These are phyloP conservation scores for Colletotrichum lupini DNA, from an alignment of 2,329 filamentous ascomycete species.

Conservation along the genomic window DNA sequence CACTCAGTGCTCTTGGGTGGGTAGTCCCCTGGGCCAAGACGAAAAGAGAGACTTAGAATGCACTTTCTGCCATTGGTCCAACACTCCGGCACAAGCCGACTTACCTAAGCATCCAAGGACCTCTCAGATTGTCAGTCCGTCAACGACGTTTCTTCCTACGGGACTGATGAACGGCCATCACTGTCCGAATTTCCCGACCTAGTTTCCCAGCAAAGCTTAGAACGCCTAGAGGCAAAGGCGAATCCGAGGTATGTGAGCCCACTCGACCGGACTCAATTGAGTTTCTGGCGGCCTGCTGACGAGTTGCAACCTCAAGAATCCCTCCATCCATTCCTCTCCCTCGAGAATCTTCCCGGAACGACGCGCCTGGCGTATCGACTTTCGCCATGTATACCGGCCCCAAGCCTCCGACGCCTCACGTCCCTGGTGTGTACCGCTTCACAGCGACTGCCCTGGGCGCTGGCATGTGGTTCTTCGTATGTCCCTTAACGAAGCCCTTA, in stretches of 20 bases:
- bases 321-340: background rate
- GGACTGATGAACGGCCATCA: background rate
- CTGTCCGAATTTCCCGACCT: background rate
- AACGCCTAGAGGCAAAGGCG: background rate
- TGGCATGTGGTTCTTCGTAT: conserved; percentile 99
- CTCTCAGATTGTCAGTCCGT: background rate
- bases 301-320: background rate
- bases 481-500: conserved; percentile 46
- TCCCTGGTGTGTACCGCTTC: conserved; percentile 79
- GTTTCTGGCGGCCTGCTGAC: background rate
- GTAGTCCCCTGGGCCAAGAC: background rate
- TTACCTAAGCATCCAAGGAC: conserved; percentile 29
- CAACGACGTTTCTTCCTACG: conserved; percentile 1
- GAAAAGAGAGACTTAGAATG: background rate
- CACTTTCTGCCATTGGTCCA: background rate
- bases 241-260: background rate
- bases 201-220: background rate
- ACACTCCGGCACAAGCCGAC: background rate
- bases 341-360: conserved; percentile 3
- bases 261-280: background rate
- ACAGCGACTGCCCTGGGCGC: conserved; percentile 88
- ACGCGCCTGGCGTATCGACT: background rate
- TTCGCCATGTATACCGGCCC: conserved; percentile 38
- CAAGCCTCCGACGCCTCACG: conserved; percentile 59
- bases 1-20: background rate